phyloP scores from a whole-genome alignment of 2,329 filamentous ascomycete genomes.

The Trichophyton schoenleinii region DNA sequence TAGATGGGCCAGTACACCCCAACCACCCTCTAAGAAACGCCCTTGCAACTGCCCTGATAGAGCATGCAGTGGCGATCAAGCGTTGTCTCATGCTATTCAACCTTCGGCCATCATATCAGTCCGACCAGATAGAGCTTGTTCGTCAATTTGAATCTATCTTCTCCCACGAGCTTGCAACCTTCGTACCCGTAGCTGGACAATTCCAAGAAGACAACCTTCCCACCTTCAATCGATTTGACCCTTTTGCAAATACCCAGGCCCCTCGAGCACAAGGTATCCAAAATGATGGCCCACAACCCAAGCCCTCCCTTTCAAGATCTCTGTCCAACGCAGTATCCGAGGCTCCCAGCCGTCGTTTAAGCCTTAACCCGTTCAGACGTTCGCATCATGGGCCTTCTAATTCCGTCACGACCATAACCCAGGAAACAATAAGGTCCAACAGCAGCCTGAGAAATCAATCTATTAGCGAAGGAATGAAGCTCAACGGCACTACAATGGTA shows the following conservation, averaged over 20 bases:
- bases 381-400: slow-evolving; percentile 25
- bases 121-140: slow-evolving; percentile 28
- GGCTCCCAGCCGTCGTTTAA: slow-evolving; percentile 23
- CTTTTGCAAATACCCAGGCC: slow-evolving; percentile 16
- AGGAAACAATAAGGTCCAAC: not conserved
- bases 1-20: slow-evolving; percentile 34
- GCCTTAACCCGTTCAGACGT: slow-evolving; percentile 34
- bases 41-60: slow-evolving; percentile 71
- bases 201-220: slow-evolving; percentile 34
- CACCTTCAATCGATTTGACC: slow-evolving; percentile 25
- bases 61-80: slow-evolving; percentile 80
- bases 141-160: slow-evolving; percentile 33
- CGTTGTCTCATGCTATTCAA: slow-evolving; percentile 58
- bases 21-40: slow-evolving; percentile 56
- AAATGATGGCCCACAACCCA: slow-evolving; percentile 23
- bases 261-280: slow-evolving; percentile 16
- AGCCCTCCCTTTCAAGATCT: slow-evolving; percentile 13
- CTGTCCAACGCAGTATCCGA: not conserved
- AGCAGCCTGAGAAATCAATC: slow-evolving; percentile 5
- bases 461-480: slow-evolving; percentile 14
- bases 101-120: slow-evolving; percentile 45
- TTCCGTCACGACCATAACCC: slow-evolving; percentile 27
- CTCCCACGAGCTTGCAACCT: slow-evolving; percentile 52
- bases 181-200: slow-evolving; percentile 40
- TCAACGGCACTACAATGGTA: slow-evolving; percentile 5